Evolutionary conservation across 2,329 filamentous ascomycete species (phyloP).

Genomic region (Neoascochyta sp.): DNA sequence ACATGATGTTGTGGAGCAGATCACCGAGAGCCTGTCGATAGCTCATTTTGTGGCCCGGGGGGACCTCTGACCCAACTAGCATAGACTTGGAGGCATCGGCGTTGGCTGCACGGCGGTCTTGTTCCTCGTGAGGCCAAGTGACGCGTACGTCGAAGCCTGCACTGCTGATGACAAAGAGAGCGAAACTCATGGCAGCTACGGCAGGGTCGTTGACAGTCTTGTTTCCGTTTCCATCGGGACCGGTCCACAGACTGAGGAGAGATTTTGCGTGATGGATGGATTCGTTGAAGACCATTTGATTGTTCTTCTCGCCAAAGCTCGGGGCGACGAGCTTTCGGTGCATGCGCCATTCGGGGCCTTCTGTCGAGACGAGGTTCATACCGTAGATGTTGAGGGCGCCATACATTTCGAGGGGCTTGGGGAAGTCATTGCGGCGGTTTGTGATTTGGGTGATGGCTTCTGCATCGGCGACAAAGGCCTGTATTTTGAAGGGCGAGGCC

Average conservation of each 20-base stretch:
- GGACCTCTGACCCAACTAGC: slow-evolving; percentile 29
- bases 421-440: slow-evolving; percentile 65
- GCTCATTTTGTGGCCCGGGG: slow-evolving; percentile 51
- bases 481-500: slow-evolving; percentile 55
- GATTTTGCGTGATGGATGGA: slow-evolving; percentile 57
- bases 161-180: slow-evolving; percentile 59
- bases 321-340: slow-evolving; percentile 70
- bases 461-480: slow-evolving; percentile 59
- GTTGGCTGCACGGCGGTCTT: slow-evolving; percentile 34
- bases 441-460: slow-evolving; percentile 65
- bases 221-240: slow-evolving; percentile 20
- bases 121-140: slow-evolving; percentile 56
- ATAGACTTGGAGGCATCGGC: slow-evolving; percentile 26
- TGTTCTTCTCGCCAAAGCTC: slow-evolving; percentile 74
- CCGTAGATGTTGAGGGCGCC: slow-evolving; percentile 62
- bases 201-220: slow-evolving; percentile 56
- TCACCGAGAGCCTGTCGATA: slow-evolving; percentile 62
- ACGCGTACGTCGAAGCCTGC: slow-evolving; percentile 67
- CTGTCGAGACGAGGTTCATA: slow-evolving; percentile 66
- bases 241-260: slow-evolving; percentile 31
- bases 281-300: slow-evolving; percentile 62
- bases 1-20: slow-evolving; percentile 61
- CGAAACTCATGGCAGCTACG: slow-evolving; percentile 62
- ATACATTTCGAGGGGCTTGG: slow-evolving; percentile 62
- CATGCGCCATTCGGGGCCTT: slow-evolving; percentile 66